Conservation (phyloP, 805 yeast genomes). For the Schwanniomyces polymorphus region DNA sequence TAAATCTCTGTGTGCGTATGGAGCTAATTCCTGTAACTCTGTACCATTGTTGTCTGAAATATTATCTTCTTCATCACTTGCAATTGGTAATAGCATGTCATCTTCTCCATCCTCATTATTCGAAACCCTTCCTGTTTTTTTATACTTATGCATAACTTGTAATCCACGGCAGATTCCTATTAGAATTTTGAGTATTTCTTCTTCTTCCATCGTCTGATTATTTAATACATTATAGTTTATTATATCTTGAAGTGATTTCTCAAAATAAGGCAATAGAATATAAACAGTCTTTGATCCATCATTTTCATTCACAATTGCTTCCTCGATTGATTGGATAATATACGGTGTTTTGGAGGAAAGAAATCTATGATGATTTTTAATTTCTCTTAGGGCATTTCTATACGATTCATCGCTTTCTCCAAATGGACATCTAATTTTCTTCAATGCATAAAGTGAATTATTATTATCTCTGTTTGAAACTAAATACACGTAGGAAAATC, state of each 20-base stretch:
- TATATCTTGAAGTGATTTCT: slow-evolving; percentile 73
- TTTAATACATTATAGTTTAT: slow-evolving; percentile 64
- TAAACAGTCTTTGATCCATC: slow-evolving; percentile 82
- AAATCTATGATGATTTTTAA: slow-evolving; percentile 73
- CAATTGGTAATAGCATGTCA: slow-evolving; percentile 18
- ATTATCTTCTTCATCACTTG: slow-evolving; percentile 27
- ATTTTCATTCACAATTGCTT: slow-evolving; percentile 65
- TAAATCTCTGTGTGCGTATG: slow-evolving; percentile 84
- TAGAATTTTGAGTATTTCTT: slow-evolving; percentile 60
- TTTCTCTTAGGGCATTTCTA: slow-evolving; percentile 69
- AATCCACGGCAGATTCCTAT: slow-evolving; percentile 75
- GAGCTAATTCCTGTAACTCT: slow-evolving; percentile 55
- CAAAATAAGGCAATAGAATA: slow-evolving; percentile 77
- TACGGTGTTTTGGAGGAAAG: slow-evolving; percentile 53
- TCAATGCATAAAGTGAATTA: slow-evolving; percentile 63
- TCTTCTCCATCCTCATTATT: slow-evolving; percentile 26
- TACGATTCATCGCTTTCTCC: slow-evolving; percentile 71
- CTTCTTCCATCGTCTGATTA: slow-evolving; percentile 54
- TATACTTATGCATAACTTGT: slow-evolving; percentile 70
- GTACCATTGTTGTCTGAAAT: slow-evolving; percentile 26
- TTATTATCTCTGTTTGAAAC: slow-evolving; percentile 52
- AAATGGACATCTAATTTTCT: slow-evolving; percentile 84
- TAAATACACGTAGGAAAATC: slow-evolving; percentile 81
- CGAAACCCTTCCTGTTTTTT: slow-evolving; percentile 17
- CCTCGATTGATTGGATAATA: slow-evolving; percentile 69